A percentile compares a stretch with the other conserved stretches of the same genome.
Evolutionary conservation across 768 basidiomycete genomes (phyloP).

Genomic region (Boletus sp.): DNA sequence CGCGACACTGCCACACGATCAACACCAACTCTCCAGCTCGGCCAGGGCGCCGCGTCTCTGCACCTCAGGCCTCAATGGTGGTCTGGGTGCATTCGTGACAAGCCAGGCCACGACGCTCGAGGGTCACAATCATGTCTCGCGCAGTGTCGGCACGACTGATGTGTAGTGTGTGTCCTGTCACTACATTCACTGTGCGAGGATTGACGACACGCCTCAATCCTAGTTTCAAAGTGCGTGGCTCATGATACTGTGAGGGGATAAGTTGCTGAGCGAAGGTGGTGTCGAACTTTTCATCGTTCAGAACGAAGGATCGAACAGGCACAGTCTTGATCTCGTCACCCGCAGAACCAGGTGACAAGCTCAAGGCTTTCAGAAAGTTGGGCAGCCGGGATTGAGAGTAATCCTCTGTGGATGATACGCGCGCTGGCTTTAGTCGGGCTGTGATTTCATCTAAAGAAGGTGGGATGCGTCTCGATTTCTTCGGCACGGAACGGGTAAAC

Average conservation of each 20-base stretch:
- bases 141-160: constrained; percentile 55
- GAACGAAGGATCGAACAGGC: constrained; percentile 34
- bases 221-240: constrained; percentile 40
- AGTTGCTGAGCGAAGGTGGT: constrained; percentile 13
- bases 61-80: constrained; percentile 34
- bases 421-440: constrained; percentile 45
- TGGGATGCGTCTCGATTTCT: constrained; percentile 29
- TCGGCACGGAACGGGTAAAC: constrained; percentile 1
- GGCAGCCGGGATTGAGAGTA: constrained; percentile 30
- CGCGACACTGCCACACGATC: constrained; percentile 55
- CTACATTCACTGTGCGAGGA: constrained; percentile 41
- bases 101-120: constrained; percentile 45
- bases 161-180: constrained; percentile 45
- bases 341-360: constrained; percentile 14
- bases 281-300: constrained; percentile 6
- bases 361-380: constrained; percentile 27
- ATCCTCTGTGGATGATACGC: constrained; percentile 18
- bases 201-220: constrained; percentile 48
- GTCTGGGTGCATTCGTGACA: constrained; percentile 17
- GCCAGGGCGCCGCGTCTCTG: constrained; percentile 64
- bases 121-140: constrained; percentile 61
- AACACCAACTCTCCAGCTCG: constrained; percentile 52
- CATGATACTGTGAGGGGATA: constrained; percentile 26
- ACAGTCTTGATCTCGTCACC: constrained; percentile 29
- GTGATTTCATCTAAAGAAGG: constrained; percentile 79